phyloP scores from a whole-genome alignment of 2,329 filamentous ascomycete species.

The Teratosphaeria destructans region DNA sequence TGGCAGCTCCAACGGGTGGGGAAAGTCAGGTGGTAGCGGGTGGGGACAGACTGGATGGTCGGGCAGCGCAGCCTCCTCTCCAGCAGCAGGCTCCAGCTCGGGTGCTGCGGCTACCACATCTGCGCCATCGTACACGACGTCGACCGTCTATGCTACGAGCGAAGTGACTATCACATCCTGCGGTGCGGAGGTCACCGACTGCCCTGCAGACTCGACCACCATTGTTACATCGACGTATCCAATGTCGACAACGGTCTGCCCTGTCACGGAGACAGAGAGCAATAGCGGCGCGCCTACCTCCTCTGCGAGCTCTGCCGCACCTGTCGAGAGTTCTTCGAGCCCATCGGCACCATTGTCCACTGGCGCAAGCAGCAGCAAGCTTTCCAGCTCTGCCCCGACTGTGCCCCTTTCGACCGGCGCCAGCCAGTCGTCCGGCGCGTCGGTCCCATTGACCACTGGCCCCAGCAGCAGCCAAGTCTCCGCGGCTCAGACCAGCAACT shows the following conservation, averaged over 20 bases:
- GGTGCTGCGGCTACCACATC: background rate
- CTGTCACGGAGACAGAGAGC: conserved; percentile 63
- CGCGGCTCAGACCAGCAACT: conserved; percentile 52
- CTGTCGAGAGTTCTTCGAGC: background rate
- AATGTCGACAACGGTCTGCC: conserved; percentile 35
- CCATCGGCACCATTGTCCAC: background rate
- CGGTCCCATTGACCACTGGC: background rate
- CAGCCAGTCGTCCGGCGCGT: background rate
- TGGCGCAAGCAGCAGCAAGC: background rate
- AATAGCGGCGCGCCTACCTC: background rate
- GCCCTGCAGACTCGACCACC: conserved; percentile 12
- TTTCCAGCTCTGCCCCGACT: background rate
- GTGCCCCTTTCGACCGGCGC: background rate
- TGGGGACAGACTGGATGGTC: background rate
- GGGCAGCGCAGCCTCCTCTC: too few species aligned
- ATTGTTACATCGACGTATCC: conserved; percentile 27
- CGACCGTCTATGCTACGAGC: conserved; percentile 11
- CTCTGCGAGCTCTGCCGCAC: background rate
- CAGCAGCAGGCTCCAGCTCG: background rate
- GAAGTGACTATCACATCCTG: conserved; percentile 15
- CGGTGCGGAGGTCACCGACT: conserved; percentile 11
- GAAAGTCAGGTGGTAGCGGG: background rate
- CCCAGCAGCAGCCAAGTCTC: conserved; percentile 13
- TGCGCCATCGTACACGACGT: conserved; percentile 5
- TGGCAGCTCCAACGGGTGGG: background rate